Conservation (phyloP, 225 moss, liverwort and hornwort species). For the Bryoerythrophyllum caledonicum region DNA sequence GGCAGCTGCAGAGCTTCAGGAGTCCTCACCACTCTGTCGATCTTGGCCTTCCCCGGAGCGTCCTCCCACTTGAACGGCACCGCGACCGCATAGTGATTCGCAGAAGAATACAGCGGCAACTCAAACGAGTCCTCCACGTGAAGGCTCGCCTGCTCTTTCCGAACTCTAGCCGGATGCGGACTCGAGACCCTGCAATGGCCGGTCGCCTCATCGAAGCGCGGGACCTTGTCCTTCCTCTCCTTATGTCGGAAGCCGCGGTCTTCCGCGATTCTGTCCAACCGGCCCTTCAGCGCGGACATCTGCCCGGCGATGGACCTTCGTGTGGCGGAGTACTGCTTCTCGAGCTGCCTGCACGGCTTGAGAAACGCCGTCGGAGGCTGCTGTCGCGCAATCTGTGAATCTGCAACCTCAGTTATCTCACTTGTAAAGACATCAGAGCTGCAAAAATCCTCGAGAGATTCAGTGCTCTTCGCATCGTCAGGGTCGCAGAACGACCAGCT, state of each 20-base stretch:
- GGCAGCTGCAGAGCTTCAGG: conserved; percentile 30
- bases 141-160: background rate
- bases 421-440: background rate
- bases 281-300: background rate
- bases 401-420: background rate
- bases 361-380: conserved; percentile 3
- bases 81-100: conserved; percentile 28
- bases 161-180: background rate
- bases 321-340: conserved; percentile 4
- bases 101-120: conserved; percentile 39
- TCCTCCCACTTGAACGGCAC: conserved; percentile 78
- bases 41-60: conserved; percentile 59
- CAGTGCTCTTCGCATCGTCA: too few species aligned
- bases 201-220: background rate
- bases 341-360: conserved; percentile 26
- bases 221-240: conserved; percentile 1
- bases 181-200: background rate
- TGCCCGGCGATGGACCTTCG: background rate
- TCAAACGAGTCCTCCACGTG: conserved; percentile 44
- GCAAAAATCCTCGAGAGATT: background rate
- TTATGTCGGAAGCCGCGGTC: background rate
- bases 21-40: background rate
- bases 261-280: background rate
- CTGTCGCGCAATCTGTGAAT: background rate
- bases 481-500: background rate